Conservation (phyloP, 2,329 filamentous ascomycete genomes). For the Xylariaceae sp. region DNA sequence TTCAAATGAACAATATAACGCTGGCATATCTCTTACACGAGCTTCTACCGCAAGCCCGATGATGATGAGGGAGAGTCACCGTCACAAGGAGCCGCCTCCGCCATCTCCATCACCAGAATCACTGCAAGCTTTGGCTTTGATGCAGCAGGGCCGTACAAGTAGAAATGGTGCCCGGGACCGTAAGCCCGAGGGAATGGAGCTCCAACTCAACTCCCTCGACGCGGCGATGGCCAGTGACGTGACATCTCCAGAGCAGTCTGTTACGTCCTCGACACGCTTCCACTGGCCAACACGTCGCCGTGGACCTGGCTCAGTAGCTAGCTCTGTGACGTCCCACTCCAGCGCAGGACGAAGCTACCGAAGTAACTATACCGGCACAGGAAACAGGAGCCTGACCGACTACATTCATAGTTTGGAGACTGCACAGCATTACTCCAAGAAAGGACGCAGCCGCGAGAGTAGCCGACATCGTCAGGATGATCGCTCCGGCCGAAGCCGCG, state of each 20-base stretch:
- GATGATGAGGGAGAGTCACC: constrained; percentile 61
- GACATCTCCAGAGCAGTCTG: constrained; percentile 64
- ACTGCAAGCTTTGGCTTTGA: constrained; percentile 64
- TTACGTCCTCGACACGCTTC: constrained; percentile 59
- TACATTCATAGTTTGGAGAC: constrained; percentile 88
- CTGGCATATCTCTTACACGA: constrained; percentile 61
- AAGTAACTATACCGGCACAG: constrained; percentile 50
- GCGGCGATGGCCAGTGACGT: constrained; percentile 58
- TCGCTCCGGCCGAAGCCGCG: constrained; percentile 50
- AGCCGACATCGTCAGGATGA: constrained; percentile 56
- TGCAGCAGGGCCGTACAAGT: constrained; percentile 64
- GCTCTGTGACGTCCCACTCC: constrained; percentile 63
- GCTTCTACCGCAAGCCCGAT: constrained; percentile 73
- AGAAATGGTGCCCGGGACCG: constrained; percentile 78
- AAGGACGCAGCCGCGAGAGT: constrained; percentile 60
- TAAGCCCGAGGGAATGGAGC: constrained; percentile 72
- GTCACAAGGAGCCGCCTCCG: constrained; percentile 58
- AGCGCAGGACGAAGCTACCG: constrained; percentile 58
- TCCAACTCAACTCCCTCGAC: constrained; percentile 69
- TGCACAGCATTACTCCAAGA: constrained; percentile 68
- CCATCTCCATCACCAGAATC: constrained; percentile 73
- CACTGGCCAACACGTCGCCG: constrained; percentile 62
- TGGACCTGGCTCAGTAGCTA: constrained; percentile 62
- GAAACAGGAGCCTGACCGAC: constrained; percentile 72
- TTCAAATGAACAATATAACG: constrained; percentile 52